Conservation (phyloP, 2,329 filamentous ascomycete species). For the Aureobasidium mangrovei region DNA sequence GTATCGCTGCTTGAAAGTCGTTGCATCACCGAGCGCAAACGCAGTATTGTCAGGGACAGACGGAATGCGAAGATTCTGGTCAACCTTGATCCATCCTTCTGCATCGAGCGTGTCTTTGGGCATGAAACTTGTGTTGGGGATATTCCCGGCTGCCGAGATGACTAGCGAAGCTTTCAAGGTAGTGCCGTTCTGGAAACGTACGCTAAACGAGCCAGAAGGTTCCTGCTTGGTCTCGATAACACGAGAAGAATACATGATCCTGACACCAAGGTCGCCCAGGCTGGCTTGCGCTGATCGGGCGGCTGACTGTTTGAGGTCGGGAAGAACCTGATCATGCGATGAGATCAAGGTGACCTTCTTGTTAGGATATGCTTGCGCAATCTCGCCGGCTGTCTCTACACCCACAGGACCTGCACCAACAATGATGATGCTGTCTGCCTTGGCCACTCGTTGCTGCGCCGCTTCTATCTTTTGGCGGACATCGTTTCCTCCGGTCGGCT, state of each 20-base stretch:
- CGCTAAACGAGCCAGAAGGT: not conserved
- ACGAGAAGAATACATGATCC: slow-evolving; percentile 2
- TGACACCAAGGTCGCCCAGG: slow-evolving; percentile 1
- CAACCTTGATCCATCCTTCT: slow-evolving; percentile 12
- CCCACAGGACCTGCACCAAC: slow-evolving; percentile 3
- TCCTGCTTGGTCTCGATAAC: not conserved
- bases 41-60: not conserved
- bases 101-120: slow-evolving; percentile 21
- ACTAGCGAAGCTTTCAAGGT: slow-evolving; percentile 38
- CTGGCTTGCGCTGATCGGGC: slow-evolving; percentile 1
- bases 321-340: slow-evolving; percentile 4
- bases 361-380: slow-evolving; percentile 2
- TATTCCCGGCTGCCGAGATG: slow-evolving; percentile 39
- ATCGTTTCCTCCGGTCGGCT: slow-evolving; percentile 8
- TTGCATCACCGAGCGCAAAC: slow-evolving; percentile 9
- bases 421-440: slow-evolving; percentile 7
- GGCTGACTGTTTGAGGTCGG: slow-evolving; percentile 3
- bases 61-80: slow-evolving; percentile 6
- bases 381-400: slow-evolving; percentile 7
- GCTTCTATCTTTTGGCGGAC: slow-evolving; percentile 1
- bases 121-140: slow-evolving; percentile 41
- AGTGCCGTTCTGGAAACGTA: slow-evolving; percentile 35
- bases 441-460: not conserved
- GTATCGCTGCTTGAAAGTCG: slow-evolving; percentile 11
- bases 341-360: not conserved